A percentile compares a stretch with the other conserved stretches of the same genome.
Evolutionary conservation across 2,329 filamentous ascomycete species (phyloP).

Genomic region (Ceratocystis cacaofunesta): DNA sequence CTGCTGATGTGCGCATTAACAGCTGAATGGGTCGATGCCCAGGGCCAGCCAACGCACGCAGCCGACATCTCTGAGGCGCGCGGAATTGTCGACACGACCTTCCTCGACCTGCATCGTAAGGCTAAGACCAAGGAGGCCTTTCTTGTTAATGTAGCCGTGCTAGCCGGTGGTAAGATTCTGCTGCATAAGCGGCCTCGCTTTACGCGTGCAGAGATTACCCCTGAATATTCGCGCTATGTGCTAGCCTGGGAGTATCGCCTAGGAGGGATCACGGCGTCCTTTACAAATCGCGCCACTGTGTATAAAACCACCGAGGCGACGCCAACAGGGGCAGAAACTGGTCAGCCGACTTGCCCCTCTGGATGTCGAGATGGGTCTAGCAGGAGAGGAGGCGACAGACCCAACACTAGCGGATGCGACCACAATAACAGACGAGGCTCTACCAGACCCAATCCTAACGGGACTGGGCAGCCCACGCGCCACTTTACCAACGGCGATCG

Average conservation of each 20-base stretch:
- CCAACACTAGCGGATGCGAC: not conserved
- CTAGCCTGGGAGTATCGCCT: conserved; percentile 16
- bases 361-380: not conserved
- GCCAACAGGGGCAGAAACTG: not conserved
- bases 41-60: conserved; percentile 29
- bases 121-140: conserved; percentile 40
- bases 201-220: conserved; percentile 10
- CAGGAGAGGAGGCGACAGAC: not conserved
- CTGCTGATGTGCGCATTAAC: conserved; percentile 37
- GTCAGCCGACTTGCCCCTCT: not conserved
- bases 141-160: conserved; percentile 42
- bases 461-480: not conserved
- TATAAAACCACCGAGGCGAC: conserved; percentile 1
- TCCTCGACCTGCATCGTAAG: conserved; percentile 37
- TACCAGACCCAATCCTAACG: not conserved
- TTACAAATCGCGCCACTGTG: conserved; percentile 12
- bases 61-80: conserved; percentile 38
- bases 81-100: conserved; percentile 38
- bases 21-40: conserved; percentile 37
- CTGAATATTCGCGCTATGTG: conserved; percentile 10
- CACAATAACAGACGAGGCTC: not conserved
- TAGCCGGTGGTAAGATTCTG: conserved; percentile 39
- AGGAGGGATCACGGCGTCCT: conserved; percentile 7
- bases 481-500: conserved; percentile 7
- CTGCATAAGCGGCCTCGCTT: conserved; percentile 24